Base-by-base conservation (phyloP, 2,329 filamentous ascomycete genomes). In the Cladosporium phlei region DNA sequence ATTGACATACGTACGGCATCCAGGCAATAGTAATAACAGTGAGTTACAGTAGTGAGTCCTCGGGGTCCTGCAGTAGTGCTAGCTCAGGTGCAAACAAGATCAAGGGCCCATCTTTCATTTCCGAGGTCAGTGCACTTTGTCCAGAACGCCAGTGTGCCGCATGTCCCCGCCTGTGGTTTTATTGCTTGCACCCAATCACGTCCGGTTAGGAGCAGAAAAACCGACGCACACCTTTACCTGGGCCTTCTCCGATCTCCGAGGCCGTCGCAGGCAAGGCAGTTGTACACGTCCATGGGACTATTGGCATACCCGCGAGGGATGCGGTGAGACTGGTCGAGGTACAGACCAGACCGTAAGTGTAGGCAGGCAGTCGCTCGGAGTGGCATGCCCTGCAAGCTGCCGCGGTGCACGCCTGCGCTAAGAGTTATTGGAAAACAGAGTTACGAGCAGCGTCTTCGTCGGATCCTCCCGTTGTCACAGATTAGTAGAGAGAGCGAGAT, bases 381-480 rank as follows among this genome's bases (percentile, higher is more conserved):
- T n/a, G n/a, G n/a, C n/a, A n/a, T n/a, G n/a, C n/a, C 21, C 39
- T 33, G 39, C 29, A 34, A 20, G 39, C 20, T 33, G 28, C 39
- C 37, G 37, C 25, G 37, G 39, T 33, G 28, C 39, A 33, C 35
- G 28, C 28, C 20, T 24, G 29, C 42, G 42, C 42, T 45, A 45
- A 25, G 42, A 37, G 20, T 27, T 37, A 45, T 45, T 45, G 42
- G 42, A 45, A 45, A 29, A 35, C 22, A 45, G 29, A 37, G 42
- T 45, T 45, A 45, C 42, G 42, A 45, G 42, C 42, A 45, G 32
- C 32, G 24, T 28, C 20, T 20, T 27, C 12, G 24, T 14, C 42
- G 42, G 42, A 25, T 34, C 42, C 42, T 34, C 42, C 42, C 42
- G 42, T 6, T 45, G 42, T 45, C 42, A 45, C 42, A 45, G 42